Evolutionary conservation across 768 basidiomycete species (phyloP).

Genomic region (Gloeophyllum trabeum): DNA sequence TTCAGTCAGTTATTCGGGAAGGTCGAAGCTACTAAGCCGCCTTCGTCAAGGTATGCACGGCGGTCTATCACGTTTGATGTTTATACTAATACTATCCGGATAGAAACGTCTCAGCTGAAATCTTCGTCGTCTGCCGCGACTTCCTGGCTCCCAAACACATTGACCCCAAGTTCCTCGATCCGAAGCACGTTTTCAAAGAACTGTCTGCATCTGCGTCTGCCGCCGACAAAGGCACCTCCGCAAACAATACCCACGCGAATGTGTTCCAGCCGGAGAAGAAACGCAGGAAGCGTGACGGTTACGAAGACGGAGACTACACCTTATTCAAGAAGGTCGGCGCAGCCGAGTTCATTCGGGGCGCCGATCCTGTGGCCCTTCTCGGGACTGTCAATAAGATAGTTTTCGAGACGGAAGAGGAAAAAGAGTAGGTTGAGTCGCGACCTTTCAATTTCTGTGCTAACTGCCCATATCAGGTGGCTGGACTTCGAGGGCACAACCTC

Average conservation of each 20-base stretch:
- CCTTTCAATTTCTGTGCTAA: constrained; percentile 3
- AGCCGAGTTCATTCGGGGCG: constrained; percentile 53
- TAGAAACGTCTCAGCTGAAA: constrained; percentile 98
- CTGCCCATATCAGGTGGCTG: constrained; percentile 48
- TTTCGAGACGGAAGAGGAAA: constrained; percentile 79
- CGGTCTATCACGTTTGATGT: not conserved
- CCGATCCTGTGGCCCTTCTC: constrained; percentile 71
- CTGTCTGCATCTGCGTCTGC: constrained; percentile 36
- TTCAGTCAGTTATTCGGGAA: constrained; percentile 93
- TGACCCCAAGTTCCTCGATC: constrained; percentile 96
- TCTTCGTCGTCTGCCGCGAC: constrained; percentile 96
- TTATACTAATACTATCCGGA: constrained; percentile 3
- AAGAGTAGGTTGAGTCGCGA: constrained; percentile 35
- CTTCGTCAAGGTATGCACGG: constrained; percentile 72
- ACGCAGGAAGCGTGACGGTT: constrained; percentile 85
- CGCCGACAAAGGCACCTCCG: constrained; percentile 40
- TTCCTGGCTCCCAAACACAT: constrained; percentile 92
- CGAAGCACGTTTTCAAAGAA: constrained; percentile 96
- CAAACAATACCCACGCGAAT: constrained; percentile 69
- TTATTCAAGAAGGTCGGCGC: constrained; percentile 69
- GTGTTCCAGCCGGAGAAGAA: constrained; percentile 98
- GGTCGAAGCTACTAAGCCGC: constrained; percentile 98
- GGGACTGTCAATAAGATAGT: constrained; percentile 69
- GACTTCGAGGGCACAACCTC: constrained; percentile 56
- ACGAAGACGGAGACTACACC: constrained; percentile 89